A percentile compares a stretch with the other conserved stretches of the same genome.
Evolutionary conservation across 1,284 basidiomycete genomes (phyloP).

Genomic region (Prillingera fragicola): DNA sequence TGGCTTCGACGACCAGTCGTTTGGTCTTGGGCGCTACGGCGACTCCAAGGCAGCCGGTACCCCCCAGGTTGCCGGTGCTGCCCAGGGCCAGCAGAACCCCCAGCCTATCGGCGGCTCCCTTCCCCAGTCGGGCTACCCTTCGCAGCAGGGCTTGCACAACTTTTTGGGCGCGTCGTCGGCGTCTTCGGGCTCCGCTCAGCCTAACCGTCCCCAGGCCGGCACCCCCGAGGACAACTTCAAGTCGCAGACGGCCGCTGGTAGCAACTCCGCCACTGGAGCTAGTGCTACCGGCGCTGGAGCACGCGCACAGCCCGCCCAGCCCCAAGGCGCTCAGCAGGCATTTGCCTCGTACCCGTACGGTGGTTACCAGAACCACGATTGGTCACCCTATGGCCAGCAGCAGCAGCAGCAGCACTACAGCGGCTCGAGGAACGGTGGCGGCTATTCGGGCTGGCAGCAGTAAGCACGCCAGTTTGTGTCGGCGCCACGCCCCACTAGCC

Average conservation of each 20-base stretch:
- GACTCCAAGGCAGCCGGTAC: slow-evolving; percentile 21
- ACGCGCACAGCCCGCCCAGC: slow-evolving; percentile 21
- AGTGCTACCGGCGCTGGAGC: slow-evolving; percentile 12
- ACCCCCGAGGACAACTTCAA: slow-evolving; percentile 45
- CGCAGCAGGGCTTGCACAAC: slow-evolving; percentile 31
- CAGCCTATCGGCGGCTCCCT: slow-evolving; percentile 14
- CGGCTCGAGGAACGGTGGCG: slow-evolving; percentile 26
- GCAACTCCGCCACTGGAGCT: slow-evolving; percentile 5
- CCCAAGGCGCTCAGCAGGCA: slow-evolving; percentile 21
- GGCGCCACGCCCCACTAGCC: neutral
- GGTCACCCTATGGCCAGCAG: slow-evolving; percentile 29
- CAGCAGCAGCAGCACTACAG: slow-evolving; percentile 17
- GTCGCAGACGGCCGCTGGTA: slow-evolving; percentile 14
- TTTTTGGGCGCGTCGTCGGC: slow-evolving; percentile 28
- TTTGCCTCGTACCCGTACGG: slow-evolving; percentile 30
- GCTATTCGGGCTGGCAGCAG: slow-evolving; percentile 35
- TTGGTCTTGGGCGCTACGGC: slow-evolving; percentile 35
- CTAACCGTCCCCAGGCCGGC: slow-evolving; percentile 27
- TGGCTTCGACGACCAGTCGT: slow-evolving; percentile 37
- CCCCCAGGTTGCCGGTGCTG: slow-evolving; percentile 9
- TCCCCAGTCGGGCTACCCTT: slow-evolving; percentile 12
- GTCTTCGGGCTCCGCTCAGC: slow-evolving; percentile 13
- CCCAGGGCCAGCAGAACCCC: slow-evolving; percentile 17
- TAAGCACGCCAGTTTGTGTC: slow-evolving; percentile 2
- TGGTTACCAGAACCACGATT: slow-evolving; percentile 31